These are phyloP conservation scores for Biscutella laevigata DNA, from an alignment of 441 rosid species.

Conservation along the genomic window DNA sequence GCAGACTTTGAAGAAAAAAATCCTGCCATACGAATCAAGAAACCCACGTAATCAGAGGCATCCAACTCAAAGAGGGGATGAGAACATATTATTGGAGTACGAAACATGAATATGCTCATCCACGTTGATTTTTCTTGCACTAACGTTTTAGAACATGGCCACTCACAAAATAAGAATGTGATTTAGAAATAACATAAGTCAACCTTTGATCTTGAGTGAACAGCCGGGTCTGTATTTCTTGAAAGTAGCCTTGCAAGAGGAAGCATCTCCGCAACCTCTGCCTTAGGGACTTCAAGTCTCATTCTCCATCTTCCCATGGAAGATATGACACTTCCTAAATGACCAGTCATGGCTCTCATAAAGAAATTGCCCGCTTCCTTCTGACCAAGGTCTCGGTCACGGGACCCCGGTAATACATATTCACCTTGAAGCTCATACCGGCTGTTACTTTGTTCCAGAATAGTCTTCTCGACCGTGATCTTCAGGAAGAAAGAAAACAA, in stretches of 20 bases:
- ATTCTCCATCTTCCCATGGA: constrained; percentile 99
- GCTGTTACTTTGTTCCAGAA: constrained; percentile 83
- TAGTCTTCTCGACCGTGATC: constrained; percentile 91
- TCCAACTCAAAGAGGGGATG: constrained; percentile 10
- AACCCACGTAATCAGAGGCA: constrained; percentile 12
- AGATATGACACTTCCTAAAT: constrained; percentile 91
- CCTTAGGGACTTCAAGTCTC: constrained; percentile 98
- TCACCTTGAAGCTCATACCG: constrained; percentile 99
- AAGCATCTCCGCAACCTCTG: constrained; percentile 99
- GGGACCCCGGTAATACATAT: constrained; percentile 93
- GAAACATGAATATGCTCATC: neutral
- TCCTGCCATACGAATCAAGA: constrained; percentile 50
- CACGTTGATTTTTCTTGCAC: constrained; percentile 3
- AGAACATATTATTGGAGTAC: neutral
- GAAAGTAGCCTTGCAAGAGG: constrained; percentile 97
- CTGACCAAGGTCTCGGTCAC: constrained; percentile 71
- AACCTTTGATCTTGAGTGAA: constrained; percentile 94
- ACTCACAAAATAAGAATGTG: neutral
- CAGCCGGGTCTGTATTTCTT: constrained; percentile 97
- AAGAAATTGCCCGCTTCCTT: constrained; percentile 71
- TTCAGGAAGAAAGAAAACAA: constrained; percentile 25
- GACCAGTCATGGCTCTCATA: constrained; percentile 92
- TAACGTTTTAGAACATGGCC: neutral
- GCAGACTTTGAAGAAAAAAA: constrained; percentile 89
- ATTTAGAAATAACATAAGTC: constrained; percentile 10